phyloP scores from a whole-genome alignment of 805 yeast genomes.

The Starmerella kuoi region DNA sequence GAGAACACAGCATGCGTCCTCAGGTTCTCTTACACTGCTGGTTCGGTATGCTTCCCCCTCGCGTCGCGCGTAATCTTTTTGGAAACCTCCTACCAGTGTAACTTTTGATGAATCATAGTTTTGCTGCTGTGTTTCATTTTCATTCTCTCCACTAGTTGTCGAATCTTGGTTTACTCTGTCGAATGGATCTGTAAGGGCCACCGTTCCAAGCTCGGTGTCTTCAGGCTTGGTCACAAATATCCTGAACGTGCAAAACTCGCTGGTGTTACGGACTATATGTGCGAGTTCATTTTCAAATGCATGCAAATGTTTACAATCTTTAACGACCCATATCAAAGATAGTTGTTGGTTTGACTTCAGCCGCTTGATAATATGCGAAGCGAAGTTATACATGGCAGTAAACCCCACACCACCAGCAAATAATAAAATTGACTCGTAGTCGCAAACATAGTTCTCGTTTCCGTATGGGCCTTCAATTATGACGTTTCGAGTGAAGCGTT shows the following conservation, averaged over 20 bases:
- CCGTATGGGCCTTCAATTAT: constrained; percentile 57
- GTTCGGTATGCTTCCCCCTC: neutral
- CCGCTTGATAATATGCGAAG: constrained; percentile 26
- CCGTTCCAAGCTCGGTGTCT: constrained; percentile 6
- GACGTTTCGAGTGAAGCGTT: constrained; percentile 28
- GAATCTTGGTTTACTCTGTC: neutral
- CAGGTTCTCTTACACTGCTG: neutral
- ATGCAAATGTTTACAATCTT: constrained; percentile 33
- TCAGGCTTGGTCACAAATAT: constrained; percentile 17
- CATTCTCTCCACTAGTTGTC: neutral
- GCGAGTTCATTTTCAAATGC: constrained; percentile 40
- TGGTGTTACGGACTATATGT: constrained; percentile 28
- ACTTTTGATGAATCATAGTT: neutral
- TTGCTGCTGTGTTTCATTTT: neutral
- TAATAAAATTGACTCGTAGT: constrained; percentile 38
- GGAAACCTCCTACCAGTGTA: neutral
- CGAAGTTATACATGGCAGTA: constrained; percentile 43
- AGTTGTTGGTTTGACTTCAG: constrained; percentile 16
- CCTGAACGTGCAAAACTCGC: constrained; percentile 9
- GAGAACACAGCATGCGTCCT: constrained; percentile 5
- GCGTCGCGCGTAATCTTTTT: neutral
- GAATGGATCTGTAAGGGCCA: neutral
- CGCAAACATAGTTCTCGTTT: constrained; percentile 35
- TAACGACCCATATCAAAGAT: constrained; percentile 25
- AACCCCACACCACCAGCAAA: constrained; percentile 58